phyloP scores from a whole-genome alignment of 2,329 filamentous ascomycete species.

The Escovopsis sp. region DNA sequence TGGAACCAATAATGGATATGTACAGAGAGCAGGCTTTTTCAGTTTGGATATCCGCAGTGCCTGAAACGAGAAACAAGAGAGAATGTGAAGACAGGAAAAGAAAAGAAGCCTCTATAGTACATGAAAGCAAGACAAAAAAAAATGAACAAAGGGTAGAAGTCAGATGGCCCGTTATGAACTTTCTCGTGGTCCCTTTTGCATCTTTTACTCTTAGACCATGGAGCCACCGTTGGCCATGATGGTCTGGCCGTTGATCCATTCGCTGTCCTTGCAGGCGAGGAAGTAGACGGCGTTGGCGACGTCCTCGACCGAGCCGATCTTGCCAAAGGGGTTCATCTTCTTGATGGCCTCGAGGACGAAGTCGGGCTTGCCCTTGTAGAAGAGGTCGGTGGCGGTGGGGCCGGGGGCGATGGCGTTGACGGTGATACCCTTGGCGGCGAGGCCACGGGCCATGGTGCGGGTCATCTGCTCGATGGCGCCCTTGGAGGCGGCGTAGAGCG shows the following conservation, averaged over 20 bases:
- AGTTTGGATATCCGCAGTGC: too few species aligned
- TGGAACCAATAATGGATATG: too few species aligned
- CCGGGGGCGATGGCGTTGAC: constrained; percentile 26
- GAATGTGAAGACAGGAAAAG: too few species aligned
- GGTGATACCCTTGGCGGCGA: constrained; percentile 33
- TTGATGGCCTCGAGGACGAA: constrained; percentile 26
- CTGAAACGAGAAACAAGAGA: too few species aligned
- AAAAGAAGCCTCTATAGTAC: too few species aligned
- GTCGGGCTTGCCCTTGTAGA: constrained; percentile 33
- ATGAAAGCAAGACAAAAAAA: too few species aligned
- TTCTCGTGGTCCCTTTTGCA: too few species aligned
- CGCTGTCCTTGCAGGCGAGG: constrained; percentile 8
- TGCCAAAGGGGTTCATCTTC: constrained; percentile 7
- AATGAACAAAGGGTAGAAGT: too few species aligned
- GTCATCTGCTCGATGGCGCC: constrained; percentile 45
- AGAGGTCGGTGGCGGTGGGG: constrained; percentile 40
- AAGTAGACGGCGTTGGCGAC: constrained; percentile 9
- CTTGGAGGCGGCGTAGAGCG: constrained; percentile 40
- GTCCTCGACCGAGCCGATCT: constrained; percentile 9
- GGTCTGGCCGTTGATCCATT: constrained; percentile 9
- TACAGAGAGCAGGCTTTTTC: too few species aligned
- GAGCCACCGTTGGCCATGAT: constrained; percentile 9
- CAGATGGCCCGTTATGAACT: too few species aligned
- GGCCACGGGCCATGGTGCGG: constrained; percentile 37
- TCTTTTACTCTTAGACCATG: too few species aligned